A percentile compares a stretch with the other conserved stretches of the same genome.
Evolutionary conservation across 225 moss, liverwort and hornwort species (phyloP).

Genomic region (Physcomitrium patens): DNA sequence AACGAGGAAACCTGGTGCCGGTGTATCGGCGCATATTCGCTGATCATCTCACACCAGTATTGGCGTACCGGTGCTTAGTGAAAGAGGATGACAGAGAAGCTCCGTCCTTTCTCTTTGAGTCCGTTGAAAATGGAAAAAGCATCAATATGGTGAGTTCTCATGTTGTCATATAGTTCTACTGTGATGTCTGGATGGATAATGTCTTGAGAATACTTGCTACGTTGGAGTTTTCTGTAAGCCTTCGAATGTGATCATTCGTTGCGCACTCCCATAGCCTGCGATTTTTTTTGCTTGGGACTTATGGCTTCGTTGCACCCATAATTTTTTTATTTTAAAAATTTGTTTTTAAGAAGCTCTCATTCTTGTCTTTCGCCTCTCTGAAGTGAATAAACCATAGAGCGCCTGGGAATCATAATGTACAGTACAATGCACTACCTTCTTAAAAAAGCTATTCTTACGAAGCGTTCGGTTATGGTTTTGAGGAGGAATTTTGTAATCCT

Average conservation of each 20-base stretch:
- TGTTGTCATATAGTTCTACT: background rate
- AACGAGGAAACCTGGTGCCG: conserved; percentile 81
- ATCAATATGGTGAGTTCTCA: conserved; percentile 48
- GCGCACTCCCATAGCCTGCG: background rate
- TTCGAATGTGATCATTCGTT: background rate
- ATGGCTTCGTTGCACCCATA: background rate
- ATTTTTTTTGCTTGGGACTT: background rate
- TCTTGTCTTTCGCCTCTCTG: too few species aligned
- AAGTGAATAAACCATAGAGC: too few species aligned
- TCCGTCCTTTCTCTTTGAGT: conserved; percentile 94
- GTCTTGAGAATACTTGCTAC: background rate
- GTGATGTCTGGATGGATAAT: background rate
- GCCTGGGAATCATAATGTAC: too few species aligned
- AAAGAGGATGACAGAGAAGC: conserved; percentile 86
- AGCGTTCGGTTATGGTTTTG: too few species aligned
- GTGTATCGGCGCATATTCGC: conserved; percentile 83
- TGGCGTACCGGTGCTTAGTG: conserved; percentile 89
- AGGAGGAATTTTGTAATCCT: too few species aligned
- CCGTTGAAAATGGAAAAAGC: conserved; percentile 81
- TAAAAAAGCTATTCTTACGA: too few species aligned
- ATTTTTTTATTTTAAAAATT: background rate
- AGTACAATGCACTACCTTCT: too few species aligned
- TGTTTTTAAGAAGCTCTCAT: background rate
- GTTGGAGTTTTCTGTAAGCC: background rate
- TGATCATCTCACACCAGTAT: conserved; percentile 90